A percentile compares a stretch with the other conserved stretches of the same genome.
Evolutionary conservation across 2,329 filamentous ascomycete species (phyloP).

Genomic region (Pseudonectria buxi): DNA sequence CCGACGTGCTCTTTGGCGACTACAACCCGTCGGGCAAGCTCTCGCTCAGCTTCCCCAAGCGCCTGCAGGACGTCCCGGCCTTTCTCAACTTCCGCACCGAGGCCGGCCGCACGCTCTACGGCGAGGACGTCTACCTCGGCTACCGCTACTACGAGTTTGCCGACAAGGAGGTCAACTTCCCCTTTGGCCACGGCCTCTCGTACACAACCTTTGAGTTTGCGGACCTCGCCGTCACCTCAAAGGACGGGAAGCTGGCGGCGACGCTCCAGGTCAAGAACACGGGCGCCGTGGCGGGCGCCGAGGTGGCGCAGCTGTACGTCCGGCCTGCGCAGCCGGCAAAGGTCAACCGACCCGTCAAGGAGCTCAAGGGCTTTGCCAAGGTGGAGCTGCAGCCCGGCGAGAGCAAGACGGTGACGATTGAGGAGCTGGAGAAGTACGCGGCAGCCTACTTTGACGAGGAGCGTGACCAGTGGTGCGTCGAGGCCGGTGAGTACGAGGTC

Average conservation of each 20-base stretch:
- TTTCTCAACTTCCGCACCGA: conserved; percentile 70
- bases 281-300: conserved; percentile 45
- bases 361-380: conserved; percentile 61
- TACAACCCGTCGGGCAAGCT: conserved; percentile 70
- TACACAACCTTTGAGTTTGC: conserved; percentile 64
- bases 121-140: conserved; percentile 74
- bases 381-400: conserved; percentile 55
- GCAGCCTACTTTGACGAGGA: conserved; percentile 67
- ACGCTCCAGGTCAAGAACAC: conserved; percentile 53
- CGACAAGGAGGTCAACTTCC: conserved; percentile 60
- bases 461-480: conserved; percentile 56
- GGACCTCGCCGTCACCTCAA: conserved; percentile 40
- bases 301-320: conserved; percentile 54
- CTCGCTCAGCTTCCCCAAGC: conserved; percentile 63
- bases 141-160: conserved; percentile 74
- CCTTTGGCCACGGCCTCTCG: conserved; percentile 73
- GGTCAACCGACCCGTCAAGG: conserved; percentile 52
- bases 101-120: conserved; percentile 65
- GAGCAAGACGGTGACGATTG: conserved; percentile 49
- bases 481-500: conserved; percentile 59
- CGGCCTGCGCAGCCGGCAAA: conserved; percentile 44
- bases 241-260: conserved; percentile 41
- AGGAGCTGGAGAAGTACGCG: conserved; percentile 55
- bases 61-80: conserved; percentile 63
- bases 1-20: conserved; percentile 68